A percentile compares a stretch with the other conserved stretches of the same genome.
These are phyloP conservation scores for Microdochium trichocladiopsis DNA, from an alignment of 2,329 filamentous ascomycete genomes.

Conservation along the genomic window DNA sequence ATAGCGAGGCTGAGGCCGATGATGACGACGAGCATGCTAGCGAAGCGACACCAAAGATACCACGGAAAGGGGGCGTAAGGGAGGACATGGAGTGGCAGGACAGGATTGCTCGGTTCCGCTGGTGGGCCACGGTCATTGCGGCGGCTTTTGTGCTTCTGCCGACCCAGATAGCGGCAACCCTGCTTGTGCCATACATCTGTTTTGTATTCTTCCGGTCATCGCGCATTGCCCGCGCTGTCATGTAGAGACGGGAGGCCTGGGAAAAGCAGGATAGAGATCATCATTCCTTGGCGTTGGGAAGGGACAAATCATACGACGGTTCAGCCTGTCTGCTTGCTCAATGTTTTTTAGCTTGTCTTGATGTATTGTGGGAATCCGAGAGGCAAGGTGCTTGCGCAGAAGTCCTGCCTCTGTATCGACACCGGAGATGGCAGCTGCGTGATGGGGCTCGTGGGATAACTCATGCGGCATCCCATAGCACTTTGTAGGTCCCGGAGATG, in stretches of 20 bases:
- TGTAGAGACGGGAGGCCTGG: conserved; percentile 9
- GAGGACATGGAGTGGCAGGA: conserved; percentile 11
- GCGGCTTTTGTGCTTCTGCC: conserved; percentile 21
- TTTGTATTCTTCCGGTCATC: conserved; percentile 17
- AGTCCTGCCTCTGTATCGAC: too few relatives aligned
- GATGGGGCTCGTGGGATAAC: too few relatives aligned
- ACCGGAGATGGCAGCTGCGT: too few relatives aligned
- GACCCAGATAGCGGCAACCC: conserved; percentile 16
- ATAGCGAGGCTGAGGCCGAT: conserved; percentile 21
- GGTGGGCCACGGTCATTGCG: conserved; percentile 16
- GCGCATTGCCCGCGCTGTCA: conserved; percentile 14
- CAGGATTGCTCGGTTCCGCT: conserved; percentile 17
- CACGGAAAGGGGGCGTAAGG: conserved; percentile 6
- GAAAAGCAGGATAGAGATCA: conserved; percentile 16
- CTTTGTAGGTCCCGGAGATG: too few relatives aligned
- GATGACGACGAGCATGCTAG: conserved; percentile 19
- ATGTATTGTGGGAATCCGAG: too few relatives aligned
- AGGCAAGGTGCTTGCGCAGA: too few relatives aligned
- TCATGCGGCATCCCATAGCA: too few relatives aligned
- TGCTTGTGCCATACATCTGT: conserved; percentile 21
- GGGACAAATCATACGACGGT: conserved; percentile 5
- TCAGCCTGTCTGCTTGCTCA: not conserved
- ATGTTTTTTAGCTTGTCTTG: too few relatives aligned
- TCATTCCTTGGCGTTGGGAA: conserved; percentile 15
- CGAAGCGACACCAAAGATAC: not conserved